Base-by-base conservation (phyloP, 495 filamentous ascomycete species). In the Podospora appendiculata region DNA sequence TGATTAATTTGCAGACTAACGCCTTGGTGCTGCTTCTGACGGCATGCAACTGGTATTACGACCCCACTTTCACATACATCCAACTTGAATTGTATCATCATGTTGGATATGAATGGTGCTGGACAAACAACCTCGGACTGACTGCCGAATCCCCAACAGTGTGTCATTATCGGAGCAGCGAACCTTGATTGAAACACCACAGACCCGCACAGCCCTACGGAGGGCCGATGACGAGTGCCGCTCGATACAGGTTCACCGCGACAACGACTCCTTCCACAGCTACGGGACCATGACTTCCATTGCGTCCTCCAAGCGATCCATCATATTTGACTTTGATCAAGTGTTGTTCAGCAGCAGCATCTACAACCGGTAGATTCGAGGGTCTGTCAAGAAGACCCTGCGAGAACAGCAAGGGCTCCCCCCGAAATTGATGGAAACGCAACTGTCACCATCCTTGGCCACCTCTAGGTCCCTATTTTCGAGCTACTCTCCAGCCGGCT, bases 1-100 rank as follows among this genome's bases (percentile, higher is more conserved):
- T 59, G 51, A 47, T 62, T 32, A 54, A 58, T 19, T 41, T 46
- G 14, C 56, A 62, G 38, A 62, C 54, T 2, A 53, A 16, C 40
- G 54, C 59, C 8, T 38, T 65, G 32, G 57, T 45, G 4, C 47
- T 65, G n/a, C 54, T 64, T 3, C 56, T 65, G 11, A 59, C 59
- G 1, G 59, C 52, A 3, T 65, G 59, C 32, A 47, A 25, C 25
- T 25, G 25, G 25, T 41, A 51, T 17, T 10, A 32, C 19, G 8
- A 47, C 41, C 8, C 32, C 25, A 5, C 5, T 25, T 25, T 25
- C 25, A 5, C 25, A 5, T n/a, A n/a, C n/a, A 25, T 25, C 5
- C 25, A 5, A 25, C 2, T 5, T 25, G 25, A 25, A 25, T 25
- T 25, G 25, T 5, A 5, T 25, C 25, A 5, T 25, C 2, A 25